These are phyloP conservation scores for Fraxinus sp. DNA, from an alignment of 305 asterid species.

Conservation along the genomic window DNA sequence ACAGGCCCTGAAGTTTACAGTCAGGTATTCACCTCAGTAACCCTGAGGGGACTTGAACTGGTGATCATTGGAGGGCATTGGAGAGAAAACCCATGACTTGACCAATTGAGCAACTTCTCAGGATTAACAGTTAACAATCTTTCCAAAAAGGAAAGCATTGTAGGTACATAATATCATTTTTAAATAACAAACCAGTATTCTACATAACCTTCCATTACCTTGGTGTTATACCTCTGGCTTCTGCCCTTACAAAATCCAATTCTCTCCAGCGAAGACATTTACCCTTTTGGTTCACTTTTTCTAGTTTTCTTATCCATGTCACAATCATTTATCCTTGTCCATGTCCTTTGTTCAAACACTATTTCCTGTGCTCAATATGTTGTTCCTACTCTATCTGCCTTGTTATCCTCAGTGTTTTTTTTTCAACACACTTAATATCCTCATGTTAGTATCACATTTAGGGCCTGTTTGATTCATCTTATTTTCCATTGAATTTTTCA, in stretches of 20 bases:
- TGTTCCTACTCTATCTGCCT: not conserved
- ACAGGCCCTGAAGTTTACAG: too few species aligned
- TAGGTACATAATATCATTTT: not conserved
- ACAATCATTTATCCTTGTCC: not conserved
- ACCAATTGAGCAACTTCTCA: too few species aligned
- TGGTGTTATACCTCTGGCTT: not conserved
- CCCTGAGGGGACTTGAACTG: too few species aligned
- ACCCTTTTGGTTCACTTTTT: not conserved
- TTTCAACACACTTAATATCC: not conserved
- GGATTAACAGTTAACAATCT: not conserved
- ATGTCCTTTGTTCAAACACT: not conserved
- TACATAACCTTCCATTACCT: not conserved
- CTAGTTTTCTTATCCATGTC: not conserved
- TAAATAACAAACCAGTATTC: not conserved
- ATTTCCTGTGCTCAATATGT: not conserved
- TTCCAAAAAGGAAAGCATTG: not conserved
- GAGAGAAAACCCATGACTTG: too few species aligned
- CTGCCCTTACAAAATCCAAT: not conserved
- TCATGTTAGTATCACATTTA: not conserved
- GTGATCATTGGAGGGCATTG: too few species aligned
- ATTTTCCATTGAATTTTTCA: too few species aligned
- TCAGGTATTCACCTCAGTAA: too few species aligned
- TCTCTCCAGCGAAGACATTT: not conserved
- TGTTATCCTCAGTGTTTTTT: not conserved
- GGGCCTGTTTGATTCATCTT: too few species aligned